Percentiles rank a stretch among this genome's conserved stretches.
phyloP scores from a whole-genome alignment of 352 stramenopile species.

The Thraustotheca clavata region DNA sequence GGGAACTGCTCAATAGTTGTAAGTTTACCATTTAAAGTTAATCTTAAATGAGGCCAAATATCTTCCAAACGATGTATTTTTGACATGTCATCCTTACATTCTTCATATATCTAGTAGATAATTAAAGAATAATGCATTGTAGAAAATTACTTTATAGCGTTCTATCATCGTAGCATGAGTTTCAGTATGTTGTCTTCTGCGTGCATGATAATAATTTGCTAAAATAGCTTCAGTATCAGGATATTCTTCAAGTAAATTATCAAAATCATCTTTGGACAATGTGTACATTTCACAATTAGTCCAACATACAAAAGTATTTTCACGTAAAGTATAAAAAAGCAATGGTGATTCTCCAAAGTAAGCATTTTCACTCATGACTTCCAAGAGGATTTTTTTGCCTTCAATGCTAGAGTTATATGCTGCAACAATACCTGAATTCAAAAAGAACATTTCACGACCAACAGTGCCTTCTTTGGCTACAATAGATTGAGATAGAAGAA shows the following conservation, averaged over 20 bases:
- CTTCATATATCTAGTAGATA: constrained; percentile 12
- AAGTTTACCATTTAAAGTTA: constrained; percentile 16
- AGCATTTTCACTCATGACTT: constrained; percentile 54
- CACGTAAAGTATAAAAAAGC: constrained; percentile 61
- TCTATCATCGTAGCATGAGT: constrained; percentile 11
- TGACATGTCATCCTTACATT: constrained; percentile 4
- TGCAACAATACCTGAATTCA: constrained; percentile 68
- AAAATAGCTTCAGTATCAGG: constrained; percentile 57
- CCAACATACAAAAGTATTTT: constrained; percentile 68
- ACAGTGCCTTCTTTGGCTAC: constrained; percentile 53
- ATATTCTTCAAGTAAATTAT: constrained; percentile 69
- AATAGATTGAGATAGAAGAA: constrained; percentile 54
- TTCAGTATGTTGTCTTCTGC: constrained; percentile 47
- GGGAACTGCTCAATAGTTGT: constrained; percentile 18
- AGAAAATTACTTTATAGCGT: constrained; percentile 2
- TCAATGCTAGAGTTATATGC: constrained; percentile 46
- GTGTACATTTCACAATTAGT: constrained; percentile 69
- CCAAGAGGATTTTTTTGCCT: constrained; percentile 56
- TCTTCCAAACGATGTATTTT: constrained; percentile 13
- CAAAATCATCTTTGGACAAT: constrained; percentile 72
- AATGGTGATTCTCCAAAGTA: constrained; percentile 65
- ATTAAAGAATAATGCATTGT: neutral
- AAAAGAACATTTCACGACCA: constrained; percentile 75
- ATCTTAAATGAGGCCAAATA: constrained; percentile 1
- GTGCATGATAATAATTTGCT: constrained; percentile 47